Evolutionary conservation across 345 rosid genomes (phyloP).

Genomic region (Murraya paniculata): DNA sequence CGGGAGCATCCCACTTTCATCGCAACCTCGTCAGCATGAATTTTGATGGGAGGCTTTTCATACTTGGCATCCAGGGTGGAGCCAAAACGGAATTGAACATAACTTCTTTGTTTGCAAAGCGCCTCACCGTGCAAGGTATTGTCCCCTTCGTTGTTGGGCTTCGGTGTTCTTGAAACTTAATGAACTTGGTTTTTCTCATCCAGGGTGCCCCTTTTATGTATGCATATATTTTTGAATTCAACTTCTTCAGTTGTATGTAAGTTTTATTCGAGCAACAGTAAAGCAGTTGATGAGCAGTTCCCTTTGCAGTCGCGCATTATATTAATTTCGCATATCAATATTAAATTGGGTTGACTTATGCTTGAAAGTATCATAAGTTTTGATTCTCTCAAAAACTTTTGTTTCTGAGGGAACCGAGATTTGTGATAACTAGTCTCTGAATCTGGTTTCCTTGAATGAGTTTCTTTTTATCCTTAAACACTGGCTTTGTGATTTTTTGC

Average conservation of each 20-base stretch:
- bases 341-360: background rate
- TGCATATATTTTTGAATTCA: background rate
- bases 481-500: background rate
- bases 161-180: background rate
- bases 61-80: slow-evolving; percentile 72
- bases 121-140: slow-evolving; percentile 84
- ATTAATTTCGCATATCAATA: too few species aligned
- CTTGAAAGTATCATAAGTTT: background rate
- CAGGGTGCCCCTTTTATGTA: too few species aligned
- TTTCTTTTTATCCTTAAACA: background rate
- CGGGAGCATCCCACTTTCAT: slow-evolving; percentile 81
- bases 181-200: background rate
- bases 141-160: background rate
- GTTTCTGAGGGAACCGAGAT: background rate
- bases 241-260: background rate
- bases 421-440: background rate
- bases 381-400: background rate
- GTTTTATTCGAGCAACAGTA: background rate
- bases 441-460: background rate
- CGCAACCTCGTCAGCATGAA: slow-evolving; percentile 69
- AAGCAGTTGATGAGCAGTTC: background rate
- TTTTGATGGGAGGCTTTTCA: slow-evolving; percentile 79
- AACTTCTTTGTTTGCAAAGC: slow-evolving; percentile 53
- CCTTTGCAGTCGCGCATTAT: background rate
- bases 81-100: slow-evolving; percentile 56